A percentile compares a stretch with the other conserved stretches of the same genome.
Conservation (phyloP, 768 basidiomycete species). For the Suillus placidus region DNA sequence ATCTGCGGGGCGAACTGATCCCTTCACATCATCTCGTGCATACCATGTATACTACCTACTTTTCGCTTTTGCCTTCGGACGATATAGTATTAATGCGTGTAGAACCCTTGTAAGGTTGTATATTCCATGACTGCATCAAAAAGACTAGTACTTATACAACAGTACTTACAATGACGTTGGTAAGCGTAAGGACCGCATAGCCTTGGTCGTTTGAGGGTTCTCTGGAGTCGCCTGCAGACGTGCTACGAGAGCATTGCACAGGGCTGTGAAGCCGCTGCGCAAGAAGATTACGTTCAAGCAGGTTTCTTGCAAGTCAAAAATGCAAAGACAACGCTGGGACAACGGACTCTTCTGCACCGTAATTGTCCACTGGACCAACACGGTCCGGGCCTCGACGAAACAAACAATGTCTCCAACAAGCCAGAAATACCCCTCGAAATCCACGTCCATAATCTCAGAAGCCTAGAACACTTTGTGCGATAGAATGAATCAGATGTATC, state of each 20-base stretch:
- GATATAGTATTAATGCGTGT: conserved; percentile 2
- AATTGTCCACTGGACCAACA: not conserved
- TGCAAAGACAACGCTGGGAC: not conserved
- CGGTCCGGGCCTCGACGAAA: not conserved
- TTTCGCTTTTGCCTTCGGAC: not conserved
- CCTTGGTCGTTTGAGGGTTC: too few species aligned
- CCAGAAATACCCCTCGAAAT: not conserved
- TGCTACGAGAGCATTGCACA: too few species aligned
- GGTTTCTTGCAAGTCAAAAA: not conserved
- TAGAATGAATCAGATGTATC: not conserved
- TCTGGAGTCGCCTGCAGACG: too few species aligned
- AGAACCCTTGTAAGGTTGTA: not conserved
- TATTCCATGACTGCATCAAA: not conserved
- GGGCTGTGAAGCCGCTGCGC: too few species aligned
- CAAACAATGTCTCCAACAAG: not conserved
- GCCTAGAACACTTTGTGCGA: not conserved
- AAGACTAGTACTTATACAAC: not conserved
- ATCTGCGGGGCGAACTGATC: conserved; percentile 74
- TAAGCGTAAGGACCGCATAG: too few species aligned
- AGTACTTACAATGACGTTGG: too few species aligned
- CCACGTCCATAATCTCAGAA: not conserved
- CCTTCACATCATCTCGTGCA: not conserved
- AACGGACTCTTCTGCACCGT: not conserved
- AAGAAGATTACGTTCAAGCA: not conserved
- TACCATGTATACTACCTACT: not conserved